A percentile compares a stretch with the other conserved stretches of the same genome.
These are phyloP conservation scores for Ganoderma lucidum DNA, from an alignment of 1,284 basidiomycete genomes.

Conservation along the genomic window DNA sequence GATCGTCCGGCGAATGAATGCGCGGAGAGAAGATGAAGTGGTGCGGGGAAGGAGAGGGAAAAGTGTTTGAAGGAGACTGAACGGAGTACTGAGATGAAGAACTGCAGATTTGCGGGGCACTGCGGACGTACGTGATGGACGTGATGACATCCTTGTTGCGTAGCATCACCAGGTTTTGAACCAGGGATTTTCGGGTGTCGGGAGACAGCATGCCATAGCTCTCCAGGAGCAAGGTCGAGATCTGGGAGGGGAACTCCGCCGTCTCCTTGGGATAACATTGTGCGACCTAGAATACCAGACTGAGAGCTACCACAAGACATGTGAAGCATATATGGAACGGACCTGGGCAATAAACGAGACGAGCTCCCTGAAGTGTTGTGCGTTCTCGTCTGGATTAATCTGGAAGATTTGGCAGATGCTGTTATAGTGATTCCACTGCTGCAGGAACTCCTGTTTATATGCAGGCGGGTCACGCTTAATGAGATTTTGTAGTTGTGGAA, in stretches of 20 bases:
- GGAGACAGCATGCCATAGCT: slow-evolving; percentile 76
- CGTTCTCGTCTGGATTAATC: slow-evolving; percentile 81
- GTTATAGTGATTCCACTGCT: slow-evolving; percentile 98
- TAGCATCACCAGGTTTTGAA: slow-evolving; percentile 93
- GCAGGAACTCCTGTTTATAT: slow-evolving; percentile 97
- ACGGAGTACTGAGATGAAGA: background rate
- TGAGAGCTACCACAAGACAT: slow-evolving; percentile 6
- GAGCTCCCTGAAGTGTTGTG: slow-evolving; percentile 85
- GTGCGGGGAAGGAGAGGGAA: slow-evolving; percentile 95
- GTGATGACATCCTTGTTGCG: slow-evolving; percentile 93
- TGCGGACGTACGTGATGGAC: slow-evolving; percentile 82
- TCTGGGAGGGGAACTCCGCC: slow-evolving; percentile 79
- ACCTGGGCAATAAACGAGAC: slow-evolving; percentile 89
- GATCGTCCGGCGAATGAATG: slow-evolving; percentile 94
- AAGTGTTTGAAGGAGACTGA: slow-evolving; percentile 87
- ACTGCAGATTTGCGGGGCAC: background rate
- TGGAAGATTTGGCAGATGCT: slow-evolving; percentile 88
- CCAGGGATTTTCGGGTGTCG: slow-evolving; percentile 83
- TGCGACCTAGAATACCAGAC: slow-evolving; percentile 63
- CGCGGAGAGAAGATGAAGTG: slow-evolving; percentile 83
- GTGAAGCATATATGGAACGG: slow-evolving; percentile 23
- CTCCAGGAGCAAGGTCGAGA: slow-evolving; percentile 80
- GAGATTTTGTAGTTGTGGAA: slow-evolving; percentile 91
- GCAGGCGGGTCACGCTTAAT: slow-evolving; percentile 93
- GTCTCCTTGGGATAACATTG: slow-evolving; percentile 92